Evolutionary conservation across 805 yeast genomes (phyloP).

Genomic region (Wickerhamiella occidentalis): DNA sequence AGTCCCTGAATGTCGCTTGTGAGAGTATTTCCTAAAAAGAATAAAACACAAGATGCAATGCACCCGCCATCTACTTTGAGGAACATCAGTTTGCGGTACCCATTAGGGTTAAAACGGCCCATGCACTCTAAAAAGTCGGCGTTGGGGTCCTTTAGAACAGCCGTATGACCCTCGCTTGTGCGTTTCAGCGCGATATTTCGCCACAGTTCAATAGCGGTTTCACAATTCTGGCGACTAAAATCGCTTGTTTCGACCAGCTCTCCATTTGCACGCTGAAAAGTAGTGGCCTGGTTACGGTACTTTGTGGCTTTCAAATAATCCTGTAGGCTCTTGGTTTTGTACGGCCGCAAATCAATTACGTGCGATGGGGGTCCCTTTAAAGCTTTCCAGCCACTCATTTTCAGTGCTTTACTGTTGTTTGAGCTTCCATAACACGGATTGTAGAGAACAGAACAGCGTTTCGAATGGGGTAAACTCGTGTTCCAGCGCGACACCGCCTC

Average conservation of each 20-base stretch:
- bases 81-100: constrained; percentile 29
- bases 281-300: constrained; percentile 31
- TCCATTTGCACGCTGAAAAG: constrained; percentile 30
- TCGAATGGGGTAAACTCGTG: constrained; percentile 19
- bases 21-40: constrained; percentile 34
- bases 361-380: constrained; percentile 32
- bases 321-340: constrained; percentile 24
- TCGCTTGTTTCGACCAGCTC: constrained; percentile 28
- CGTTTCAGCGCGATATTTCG: constrained; percentile 32
- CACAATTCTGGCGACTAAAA: constrained; percentile 28
- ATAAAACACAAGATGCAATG: constrained; percentile 34
- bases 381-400: constrained; percentile 32
- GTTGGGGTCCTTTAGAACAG: constrained; percentile 30
- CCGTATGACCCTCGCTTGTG: constrained; percentile 29
- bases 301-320: constrained; percentile 34
- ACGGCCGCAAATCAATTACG: constrained; percentile 32
- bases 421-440: constrained; percentile 30
- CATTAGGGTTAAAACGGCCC: constrained; percentile 24
- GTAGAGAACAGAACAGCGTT: constrained; percentile 29
- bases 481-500: constrained; percentile 32
- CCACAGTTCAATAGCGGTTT: constrained; percentile 29
- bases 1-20: constrained; percentile 37
- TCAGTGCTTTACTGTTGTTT: constrained; percentile 25
- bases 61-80: constrained; percentile 29
- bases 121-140: constrained; percentile 26